Evolutionary conservation across 257 asterid species (phyloP).

Genomic region (Gentiana dahurica): DNA sequence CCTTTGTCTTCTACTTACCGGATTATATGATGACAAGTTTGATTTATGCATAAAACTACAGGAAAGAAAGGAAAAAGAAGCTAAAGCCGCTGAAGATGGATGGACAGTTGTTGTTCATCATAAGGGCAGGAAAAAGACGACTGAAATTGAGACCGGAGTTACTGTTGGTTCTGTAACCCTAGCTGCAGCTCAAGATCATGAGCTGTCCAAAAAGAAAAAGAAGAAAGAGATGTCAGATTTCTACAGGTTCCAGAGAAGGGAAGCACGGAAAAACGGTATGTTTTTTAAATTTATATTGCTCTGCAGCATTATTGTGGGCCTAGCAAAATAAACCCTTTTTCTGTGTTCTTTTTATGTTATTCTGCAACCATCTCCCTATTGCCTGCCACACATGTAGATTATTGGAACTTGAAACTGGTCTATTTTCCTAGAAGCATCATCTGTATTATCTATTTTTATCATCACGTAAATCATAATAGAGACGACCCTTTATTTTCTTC

Average conservation of each 20-base stretch:
- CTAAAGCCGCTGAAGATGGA: constrained; percentile 83
- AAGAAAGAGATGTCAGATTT: constrained; percentile 60
- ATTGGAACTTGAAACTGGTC: too few relatives aligned
- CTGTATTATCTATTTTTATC: too few relatives aligned
- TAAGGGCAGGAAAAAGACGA: constrained; percentile 86
- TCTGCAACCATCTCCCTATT: too few relatives aligned
- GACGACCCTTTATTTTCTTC: neutral
- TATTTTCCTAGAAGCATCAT: too few relatives aligned
- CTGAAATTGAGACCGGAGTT: constrained; percentile 74
- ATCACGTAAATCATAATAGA: too few relatives aligned
- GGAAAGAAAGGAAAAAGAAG: constrained; percentile 73
- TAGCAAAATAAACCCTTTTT: neutral
- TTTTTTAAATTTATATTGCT: constrained; percentile 3
- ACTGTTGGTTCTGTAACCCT: constrained; percentile 84
- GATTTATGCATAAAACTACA: constrained; percentile 18
- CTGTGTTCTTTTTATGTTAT: too few relatives aligned
- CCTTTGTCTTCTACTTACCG: constrained; percentile 5
- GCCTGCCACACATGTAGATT: too few relatives aligned
- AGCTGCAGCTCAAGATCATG: constrained; percentile 69
- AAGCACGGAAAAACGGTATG: constrained; percentile 78
- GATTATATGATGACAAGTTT: constrained; percentile 4
- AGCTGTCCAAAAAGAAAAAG: constrained; percentile 59
- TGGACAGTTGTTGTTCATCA: constrained; percentile 94
- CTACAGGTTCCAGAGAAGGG: constrained; percentile 81
- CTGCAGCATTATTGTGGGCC: neutral